Base-by-base conservation (phyloP, 805 yeast genomes). In the Lipomyces oligophaga region DNA sequence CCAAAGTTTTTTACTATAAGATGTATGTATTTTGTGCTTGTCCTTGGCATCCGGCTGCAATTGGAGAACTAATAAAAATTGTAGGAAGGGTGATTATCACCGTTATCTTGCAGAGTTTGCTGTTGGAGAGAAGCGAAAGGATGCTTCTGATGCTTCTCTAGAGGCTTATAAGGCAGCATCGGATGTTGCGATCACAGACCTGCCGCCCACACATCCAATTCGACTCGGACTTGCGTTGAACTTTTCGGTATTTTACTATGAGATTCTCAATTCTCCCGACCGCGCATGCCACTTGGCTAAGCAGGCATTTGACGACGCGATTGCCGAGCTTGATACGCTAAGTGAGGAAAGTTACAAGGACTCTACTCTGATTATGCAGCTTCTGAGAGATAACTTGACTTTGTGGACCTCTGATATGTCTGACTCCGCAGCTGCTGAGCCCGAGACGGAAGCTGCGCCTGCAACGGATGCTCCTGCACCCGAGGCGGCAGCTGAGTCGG, bases 21-120 rank as follows among this genome's bases (percentile, higher is more conserved):
- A 90, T 90, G 97, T 48, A 7, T 2, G 53, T 45, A 3, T 6
- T 22, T 24, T 8, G 21, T 11, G 24, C 18, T 39, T 18, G 7
- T n/a, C 6, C n/a, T 25, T 24, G 26, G 3, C 11, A 18, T 34
- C 19, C 11, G 10, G 7, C 15, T 35, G 5, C 24, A 16, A 28
- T 8, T 24, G 11, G 20, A 13, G 24, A 21, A 13, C 34, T 25
- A 13, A 38, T 19, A 16, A 11, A 21, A 11, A 7, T 11, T 36
- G 11, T 37, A 48, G 53, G 53, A 90, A 90, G 77, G 98, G 97
- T 78, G 98, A 90, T 72, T 90, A 90, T 78, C 95, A 89, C 77
- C 95, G 98, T 77, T 90, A 90, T 73, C 79, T 90, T 73, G 97
- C 97, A 55, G 98, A 90, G 76, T 93, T 90, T 66, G 90, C 97